phyloP scores from a whole-genome alignment of 2,329 filamentous ascomycete genomes.

The Phaeosphaeria sp. region DNA sequence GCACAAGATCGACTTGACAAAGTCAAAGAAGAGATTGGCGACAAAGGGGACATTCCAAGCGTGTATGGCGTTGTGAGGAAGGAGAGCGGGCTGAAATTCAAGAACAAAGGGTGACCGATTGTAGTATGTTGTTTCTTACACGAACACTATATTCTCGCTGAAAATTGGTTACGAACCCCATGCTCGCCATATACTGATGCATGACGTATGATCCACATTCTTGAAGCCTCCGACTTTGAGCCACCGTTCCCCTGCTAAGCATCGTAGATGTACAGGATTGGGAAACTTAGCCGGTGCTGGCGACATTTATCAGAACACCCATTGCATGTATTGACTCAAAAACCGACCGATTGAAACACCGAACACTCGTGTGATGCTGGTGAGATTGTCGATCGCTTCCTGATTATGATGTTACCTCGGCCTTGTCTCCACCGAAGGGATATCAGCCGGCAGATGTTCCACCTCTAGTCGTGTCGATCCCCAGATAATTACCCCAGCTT shows the following conservation, averaged over 20 bases:
- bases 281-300: background rate
- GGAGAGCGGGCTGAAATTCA: slow-evolving; percentile 76
- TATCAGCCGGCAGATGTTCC: slow-evolving; percentile 16
- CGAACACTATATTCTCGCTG: background rate
- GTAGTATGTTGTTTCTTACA: too few relatives aligned
- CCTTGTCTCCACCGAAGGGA: slow-evolving; percentile 18
- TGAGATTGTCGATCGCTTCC: slow-evolving; percentile 12
- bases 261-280: background rate
- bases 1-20: slow-evolving; percentile 69
- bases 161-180: too few relatives aligned
- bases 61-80: slow-evolving; percentile 82
- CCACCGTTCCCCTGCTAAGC: background rate
- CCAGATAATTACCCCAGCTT: slow-evolving; percentile 29
- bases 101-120: slow-evolving; percentile 47
- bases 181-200: background rate
- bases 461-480: slow-evolving; percentile 16
- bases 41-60: slow-evolving; percentile 77
- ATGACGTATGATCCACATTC: background rate
- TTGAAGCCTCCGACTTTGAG: background rate
- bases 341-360: background rate
- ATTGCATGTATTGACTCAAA: background rate
- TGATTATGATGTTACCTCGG: slow-evolving; percentile 9
- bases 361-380: background rate
- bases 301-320: background rate
- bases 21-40: slow-evolving; percentile 73